Conservation (phyloP, 2,329 filamentous ascomycete species). For the Tolypocladium cylindrosporum region DNA sequence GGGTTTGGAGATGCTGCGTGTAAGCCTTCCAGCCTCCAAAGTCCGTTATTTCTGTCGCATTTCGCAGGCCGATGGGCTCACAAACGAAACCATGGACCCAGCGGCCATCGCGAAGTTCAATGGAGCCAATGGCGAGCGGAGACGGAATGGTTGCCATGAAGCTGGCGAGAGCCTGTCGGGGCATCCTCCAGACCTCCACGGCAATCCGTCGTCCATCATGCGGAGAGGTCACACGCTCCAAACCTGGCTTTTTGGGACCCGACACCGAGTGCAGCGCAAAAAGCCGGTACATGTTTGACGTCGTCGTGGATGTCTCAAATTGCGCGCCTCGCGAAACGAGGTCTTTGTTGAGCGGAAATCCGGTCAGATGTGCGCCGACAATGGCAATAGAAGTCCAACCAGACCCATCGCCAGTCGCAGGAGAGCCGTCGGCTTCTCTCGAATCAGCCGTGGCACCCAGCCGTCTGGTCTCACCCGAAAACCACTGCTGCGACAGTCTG, state of each 20-base stretch:
- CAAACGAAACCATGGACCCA: conserved; percentile 28
- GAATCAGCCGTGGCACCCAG: conserved; percentile 18
- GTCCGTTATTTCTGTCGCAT: conserved; percentile 19
- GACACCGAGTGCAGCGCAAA: conserved; percentile 13
- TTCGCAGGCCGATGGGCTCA: conserved; percentile 20
- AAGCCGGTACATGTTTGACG: conserved; percentile 18
- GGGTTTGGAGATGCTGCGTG: conserved; percentile 1
- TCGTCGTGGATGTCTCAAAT: conserved; percentile 14
- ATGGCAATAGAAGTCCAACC: conserved; percentile 16
- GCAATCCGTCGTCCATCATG: conserved; percentile 17
- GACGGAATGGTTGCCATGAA: conserved; percentile 22
- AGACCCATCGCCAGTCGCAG: not conserved
- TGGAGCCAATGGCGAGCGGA: conserved; percentile 23
- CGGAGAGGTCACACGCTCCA: conserved; percentile 13
- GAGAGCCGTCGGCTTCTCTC: not conserved
- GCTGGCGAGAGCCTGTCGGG: conserved; percentile 15
- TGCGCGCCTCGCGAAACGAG: conserved; percentile 18
- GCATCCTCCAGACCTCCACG: conserved; percentile 25
- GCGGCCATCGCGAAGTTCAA: conserved; percentile 21
- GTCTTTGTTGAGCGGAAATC: conserved; percentile 23
- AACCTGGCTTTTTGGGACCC: conserved; percentile 18
- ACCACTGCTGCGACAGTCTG: conserved; percentile 16
- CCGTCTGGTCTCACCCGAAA: conserved; percentile 8
- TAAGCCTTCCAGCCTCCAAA: conserved; percentile 22
- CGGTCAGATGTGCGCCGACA: conserved; percentile 24